Evolutionary conservation across 1,284 basidiomycete genomes (phyloP).

Genomic region (Wallemia ichthyophaga): DNA sequence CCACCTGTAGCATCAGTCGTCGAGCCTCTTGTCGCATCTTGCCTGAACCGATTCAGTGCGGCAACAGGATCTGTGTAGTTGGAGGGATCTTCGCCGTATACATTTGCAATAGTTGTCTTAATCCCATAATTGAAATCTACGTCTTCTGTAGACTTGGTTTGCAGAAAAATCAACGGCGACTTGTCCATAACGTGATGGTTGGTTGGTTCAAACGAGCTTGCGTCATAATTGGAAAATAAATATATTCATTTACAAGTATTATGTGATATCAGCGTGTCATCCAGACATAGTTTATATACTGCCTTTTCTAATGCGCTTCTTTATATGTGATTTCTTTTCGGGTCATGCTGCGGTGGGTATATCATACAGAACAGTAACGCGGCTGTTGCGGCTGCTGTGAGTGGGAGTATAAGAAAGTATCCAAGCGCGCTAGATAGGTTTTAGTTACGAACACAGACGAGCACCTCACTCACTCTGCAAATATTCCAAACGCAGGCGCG

Average conservation of each 20-base stretch:
- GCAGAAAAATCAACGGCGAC: background rate
- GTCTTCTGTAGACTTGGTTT: background rate
- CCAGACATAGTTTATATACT: too few species aligned
- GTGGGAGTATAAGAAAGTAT: background rate
- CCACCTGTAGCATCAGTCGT: constrained; percentile 70
- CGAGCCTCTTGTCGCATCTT: constrained; percentile 80
- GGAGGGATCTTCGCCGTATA: constrained; percentile 77
- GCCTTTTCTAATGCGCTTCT: background rate
- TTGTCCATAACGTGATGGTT: background rate
- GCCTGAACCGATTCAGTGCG: constrained; percentile 56
- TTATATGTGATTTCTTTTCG: background rate
- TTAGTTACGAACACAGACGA: too few species aligned
- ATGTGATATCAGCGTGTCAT: too few species aligned
- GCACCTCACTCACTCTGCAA: background rate
- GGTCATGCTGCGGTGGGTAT: background rate
- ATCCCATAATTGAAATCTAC: background rate
- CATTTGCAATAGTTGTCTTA: constrained; percentile 41
- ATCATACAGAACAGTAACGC: background rate
- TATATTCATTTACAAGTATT: too few species aligned
- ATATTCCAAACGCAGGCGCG: background rate
- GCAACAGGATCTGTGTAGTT: constrained; percentile 56
- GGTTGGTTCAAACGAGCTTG: background rate
- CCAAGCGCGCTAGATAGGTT: background rate
- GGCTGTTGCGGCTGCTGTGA: background rate
- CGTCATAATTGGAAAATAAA: too few species aligned